Evolutionary conservation across 768 basidiomycete genomes (phyloP).

Genomic region (Tephrocybe sp.): DNA sequence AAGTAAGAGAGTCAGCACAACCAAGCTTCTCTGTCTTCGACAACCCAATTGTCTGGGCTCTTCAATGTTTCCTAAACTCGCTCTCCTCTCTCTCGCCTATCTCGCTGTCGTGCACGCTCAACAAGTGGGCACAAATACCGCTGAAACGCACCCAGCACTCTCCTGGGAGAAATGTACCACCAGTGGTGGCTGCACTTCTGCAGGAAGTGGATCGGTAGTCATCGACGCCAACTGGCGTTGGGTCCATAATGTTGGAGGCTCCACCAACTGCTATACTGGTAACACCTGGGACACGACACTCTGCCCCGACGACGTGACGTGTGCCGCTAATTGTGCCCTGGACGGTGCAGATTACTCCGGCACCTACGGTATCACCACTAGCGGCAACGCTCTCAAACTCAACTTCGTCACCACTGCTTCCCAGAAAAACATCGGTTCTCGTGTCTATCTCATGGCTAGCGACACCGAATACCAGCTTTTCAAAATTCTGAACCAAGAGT

Average conservation of each 20-base stretch:
- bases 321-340: slow-evolving; percentile 42
- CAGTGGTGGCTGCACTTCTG: slow-evolving; percentile 40
- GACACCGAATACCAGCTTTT: slow-evolving; percentile 44
- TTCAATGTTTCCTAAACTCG: slow-evolving; percentile 37
- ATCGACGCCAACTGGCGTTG: slow-evolving; percentile 63
- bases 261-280: slow-evolving; percentile 54
- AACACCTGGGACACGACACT: slow-evolving; percentile 54
- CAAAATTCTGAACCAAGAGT: slow-evolving; percentile 55
- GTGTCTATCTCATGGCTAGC: slow-evolving; percentile 52
- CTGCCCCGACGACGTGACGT: slow-evolving; percentile 49
- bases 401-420: slow-evolving; percentile 43
- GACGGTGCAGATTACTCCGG: slow-evolving; percentile 48
- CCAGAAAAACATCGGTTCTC: slow-evolving; percentile 39
- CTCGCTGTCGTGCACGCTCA: slow-evolving; percentile 48
- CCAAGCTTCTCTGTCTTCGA: neutral
- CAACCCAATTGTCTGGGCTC: neutral
- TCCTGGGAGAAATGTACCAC: slow-evolving; percentile 47
- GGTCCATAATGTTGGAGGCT: slow-evolving; percentile 38
- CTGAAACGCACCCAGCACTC: slow-evolving; percentile 28
- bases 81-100: slow-evolving; percentile 40
- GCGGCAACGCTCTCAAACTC: slow-evolving; percentile 47
- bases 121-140: slow-evolving; percentile 50
- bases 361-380: slow-evolving; percentile 52
- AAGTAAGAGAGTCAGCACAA: neutral
- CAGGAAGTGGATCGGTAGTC: slow-evolving; percentile 35